phyloP scores from a whole-genome alignment of 257 asterid genomes.

The Przewalskia tangutica region DNA sequence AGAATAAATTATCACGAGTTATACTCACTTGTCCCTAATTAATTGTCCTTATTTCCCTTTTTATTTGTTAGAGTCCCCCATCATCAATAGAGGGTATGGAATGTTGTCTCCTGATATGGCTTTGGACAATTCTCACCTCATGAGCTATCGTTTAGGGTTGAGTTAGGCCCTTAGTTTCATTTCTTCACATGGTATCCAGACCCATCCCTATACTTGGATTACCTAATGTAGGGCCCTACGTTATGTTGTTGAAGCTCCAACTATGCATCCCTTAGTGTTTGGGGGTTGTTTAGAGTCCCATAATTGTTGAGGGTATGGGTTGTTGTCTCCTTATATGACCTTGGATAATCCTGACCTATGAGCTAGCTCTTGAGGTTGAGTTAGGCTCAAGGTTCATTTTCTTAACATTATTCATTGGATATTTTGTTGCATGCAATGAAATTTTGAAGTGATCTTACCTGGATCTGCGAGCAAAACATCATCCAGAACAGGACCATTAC shows the following conservation, averaged over 20 bases:
- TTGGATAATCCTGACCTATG: neutral
- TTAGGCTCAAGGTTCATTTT: neutral
- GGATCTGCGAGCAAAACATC: slow-evolving; percentile 69
- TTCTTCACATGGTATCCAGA: neutral
- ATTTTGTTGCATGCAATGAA: neutral
- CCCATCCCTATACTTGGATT: neutral
- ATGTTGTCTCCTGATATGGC: neutral
- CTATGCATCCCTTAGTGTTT: neutral
- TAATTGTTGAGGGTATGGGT: neutral
- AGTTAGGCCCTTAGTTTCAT: neutral
- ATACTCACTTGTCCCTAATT: neutral
- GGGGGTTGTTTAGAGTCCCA: neutral
- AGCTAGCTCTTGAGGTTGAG: neutral
- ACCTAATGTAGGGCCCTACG: neutral
- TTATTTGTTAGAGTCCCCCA: neutral
- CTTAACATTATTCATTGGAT: neutral
- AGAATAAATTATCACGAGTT: neutral
- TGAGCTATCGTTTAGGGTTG: neutral
- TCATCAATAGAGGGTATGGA: neutral
- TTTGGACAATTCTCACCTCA: neutral
- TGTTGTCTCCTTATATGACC: neutral
- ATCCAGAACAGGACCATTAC: slow-evolving; percentile 91
- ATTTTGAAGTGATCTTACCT: slow-evolving; percentile 32
- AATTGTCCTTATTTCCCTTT: neutral
- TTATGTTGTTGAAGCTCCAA: neutral